Evolutionary conservation across 768 basidiomycete genomes (phyloP).

Genomic region (Mrakia frigida): DNA sequence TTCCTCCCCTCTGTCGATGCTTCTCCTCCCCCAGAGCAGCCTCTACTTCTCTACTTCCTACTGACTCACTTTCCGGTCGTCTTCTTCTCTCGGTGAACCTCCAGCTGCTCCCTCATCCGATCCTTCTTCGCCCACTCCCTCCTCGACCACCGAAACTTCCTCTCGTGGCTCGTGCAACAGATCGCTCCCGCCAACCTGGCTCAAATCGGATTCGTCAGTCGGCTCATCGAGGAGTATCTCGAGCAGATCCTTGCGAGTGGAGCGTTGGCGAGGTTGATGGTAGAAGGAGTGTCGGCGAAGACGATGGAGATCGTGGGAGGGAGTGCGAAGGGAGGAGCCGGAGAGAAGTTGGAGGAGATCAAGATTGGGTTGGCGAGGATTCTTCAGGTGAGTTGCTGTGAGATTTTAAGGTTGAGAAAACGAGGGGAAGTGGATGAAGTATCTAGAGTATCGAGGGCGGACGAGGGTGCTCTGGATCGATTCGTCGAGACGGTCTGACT

Average conservation of each 20-base stretch:
- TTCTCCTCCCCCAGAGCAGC: not conserved
- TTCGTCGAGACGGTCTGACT: not conserved
- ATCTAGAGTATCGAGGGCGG: too few species aligned
- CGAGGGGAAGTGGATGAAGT: too few species aligned
- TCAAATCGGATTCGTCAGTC: conserved; percentile 27
- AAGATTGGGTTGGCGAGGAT: conserved; percentile 6
- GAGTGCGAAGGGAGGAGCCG: conserved; percentile 4
- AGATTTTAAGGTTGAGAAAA: too few species aligned
- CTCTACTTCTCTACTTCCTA: not conserved
- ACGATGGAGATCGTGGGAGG: conserved; percentile 18
- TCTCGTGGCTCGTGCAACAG: conserved; percentile 20
- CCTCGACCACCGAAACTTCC: conserved; percentile 23
- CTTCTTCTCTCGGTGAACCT: too few species aligned
- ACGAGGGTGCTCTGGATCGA: not conserved
- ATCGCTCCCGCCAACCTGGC: conserved; percentile 25
- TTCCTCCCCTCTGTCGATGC: not conserved
- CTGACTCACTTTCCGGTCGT: not conserved
- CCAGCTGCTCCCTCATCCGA: conserved; percentile 15
- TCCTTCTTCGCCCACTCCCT: conserved; percentile 20
- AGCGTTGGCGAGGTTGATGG: conserved; percentile 11
- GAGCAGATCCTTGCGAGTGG: conserved; percentile 12
- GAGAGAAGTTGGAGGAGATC: conserved; percentile 6
- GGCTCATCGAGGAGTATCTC: conserved; percentile 22
- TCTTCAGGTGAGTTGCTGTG: conserved; percentile 7
- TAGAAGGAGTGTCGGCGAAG: conserved; percentile 16